A percentile compares a stretch with the other conserved stretches of the same genome.
Evolutionary conservation across 208 protist genomes (phyloP).

Genomic region (Phytomonas sp.): DNA sequence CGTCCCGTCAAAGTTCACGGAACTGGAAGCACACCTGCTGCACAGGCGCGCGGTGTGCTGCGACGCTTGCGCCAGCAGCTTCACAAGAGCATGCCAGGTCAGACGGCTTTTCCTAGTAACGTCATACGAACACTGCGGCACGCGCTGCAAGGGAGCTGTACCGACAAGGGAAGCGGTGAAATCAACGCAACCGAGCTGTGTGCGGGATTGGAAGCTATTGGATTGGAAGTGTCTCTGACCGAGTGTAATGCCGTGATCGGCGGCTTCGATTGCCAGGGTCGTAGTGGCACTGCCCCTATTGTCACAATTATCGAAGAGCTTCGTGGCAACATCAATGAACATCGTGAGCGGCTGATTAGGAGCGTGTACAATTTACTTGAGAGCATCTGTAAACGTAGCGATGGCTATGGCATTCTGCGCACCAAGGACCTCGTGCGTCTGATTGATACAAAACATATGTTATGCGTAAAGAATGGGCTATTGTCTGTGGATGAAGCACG

Average conservation of each 20-base stretch:
- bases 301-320: constrained; percentile 41
- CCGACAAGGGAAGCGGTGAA: constrained; percentile 20
- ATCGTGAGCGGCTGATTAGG: constrained; percentile 48
- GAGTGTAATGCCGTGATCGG: constrained; percentile 70
- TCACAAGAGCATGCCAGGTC: constrained; percentile 25
- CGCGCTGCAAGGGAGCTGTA: constrained; percentile 24
- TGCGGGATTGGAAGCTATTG: constrained; percentile 34
- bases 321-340: constrained; percentile 59
- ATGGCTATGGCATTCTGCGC: constrained; percentile 23
- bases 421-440: constrained; percentile 44
- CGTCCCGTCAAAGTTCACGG: constrained; percentile 9
- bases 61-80: constrained; percentile 62
- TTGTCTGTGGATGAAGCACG: constrained; percentile 35
- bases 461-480: constrained; percentile 26
- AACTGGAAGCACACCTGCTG: constrained; percentile 28
- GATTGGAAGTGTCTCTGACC: constrained; percentile 24
- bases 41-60: constrained; percentile 56
- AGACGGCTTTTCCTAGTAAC: constrained; percentile 65
- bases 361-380: constrained; percentile 64
- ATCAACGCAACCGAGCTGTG: constrained; percentile 65
- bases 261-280: constrained; percentile 43
- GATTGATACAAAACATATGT: constrained; percentile 53
- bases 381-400: constrained; percentile 34
- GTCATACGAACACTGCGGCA: constrained; percentile 47
- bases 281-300: constrained; percentile 30